Conservation (phyloP, 2,329 filamentous ascomycete species). For the Neopestalotiopsis sp. region DNA sequence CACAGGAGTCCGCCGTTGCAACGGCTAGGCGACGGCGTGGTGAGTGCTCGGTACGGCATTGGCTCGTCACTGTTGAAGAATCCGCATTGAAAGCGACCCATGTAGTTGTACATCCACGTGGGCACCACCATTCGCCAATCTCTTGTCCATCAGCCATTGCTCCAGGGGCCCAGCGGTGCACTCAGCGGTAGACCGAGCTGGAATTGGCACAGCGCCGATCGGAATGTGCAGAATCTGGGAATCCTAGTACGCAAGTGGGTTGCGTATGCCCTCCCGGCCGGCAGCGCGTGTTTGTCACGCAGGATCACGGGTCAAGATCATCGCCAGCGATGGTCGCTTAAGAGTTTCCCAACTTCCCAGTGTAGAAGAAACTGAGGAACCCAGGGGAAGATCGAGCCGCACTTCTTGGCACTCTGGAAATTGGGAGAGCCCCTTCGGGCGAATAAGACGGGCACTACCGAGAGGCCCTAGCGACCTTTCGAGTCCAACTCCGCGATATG, state of each 20-base stretch:
- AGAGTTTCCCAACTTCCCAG: background rate
- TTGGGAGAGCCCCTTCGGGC: background rate
- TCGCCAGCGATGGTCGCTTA: background rate
- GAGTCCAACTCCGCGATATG: background rate
- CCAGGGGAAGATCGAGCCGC: background rate
- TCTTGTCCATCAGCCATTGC: background rate
- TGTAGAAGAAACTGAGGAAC: background rate
- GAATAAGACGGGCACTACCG: conserved; percentile 1
- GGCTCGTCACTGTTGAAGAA: background rate
- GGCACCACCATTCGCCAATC: conserved; percentile 12
- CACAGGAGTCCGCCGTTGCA: background rate
- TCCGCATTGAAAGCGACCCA: background rate
- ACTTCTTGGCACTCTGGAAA: conserved; percentile 1
- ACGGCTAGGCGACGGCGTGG: background rate
- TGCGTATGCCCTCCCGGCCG: conserved; percentile 7
- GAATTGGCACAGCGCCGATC: conserved; percentile 9
- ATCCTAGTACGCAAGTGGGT: background rate
- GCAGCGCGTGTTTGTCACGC: background rate
- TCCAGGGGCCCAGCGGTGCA: background rate
- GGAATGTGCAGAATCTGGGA: background rate
- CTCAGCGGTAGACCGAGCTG: background rate
- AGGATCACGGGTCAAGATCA: background rate
- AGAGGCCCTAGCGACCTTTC: background rate
- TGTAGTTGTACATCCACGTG: conserved; percentile 12
- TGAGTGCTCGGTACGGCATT: background rate